Evolutionary conservation across 2,329 filamentous ascomycete genomes (phyloP).

Genomic region (Diaporthe australafricana): DNA sequence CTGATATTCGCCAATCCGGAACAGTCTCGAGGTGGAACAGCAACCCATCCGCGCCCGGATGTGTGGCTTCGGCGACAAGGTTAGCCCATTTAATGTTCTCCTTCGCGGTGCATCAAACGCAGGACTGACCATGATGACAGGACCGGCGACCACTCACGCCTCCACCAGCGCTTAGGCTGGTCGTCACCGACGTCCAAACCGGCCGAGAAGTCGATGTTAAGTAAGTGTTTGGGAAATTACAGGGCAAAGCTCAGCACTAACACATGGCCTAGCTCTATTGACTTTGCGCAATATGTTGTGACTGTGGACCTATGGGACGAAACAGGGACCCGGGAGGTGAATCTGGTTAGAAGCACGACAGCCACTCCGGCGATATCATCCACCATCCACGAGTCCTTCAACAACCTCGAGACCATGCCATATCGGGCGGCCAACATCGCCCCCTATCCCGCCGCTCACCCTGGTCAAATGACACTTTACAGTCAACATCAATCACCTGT

Average conservation of each 20-base stretch:
- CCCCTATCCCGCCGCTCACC: slow-evolving; percentile 33
- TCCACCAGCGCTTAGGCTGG: slow-evolving; percentile 87
- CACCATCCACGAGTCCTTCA: slow-evolving; percentile 82
- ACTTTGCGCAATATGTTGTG: slow-evolving; percentile 57
- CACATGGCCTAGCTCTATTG: slow-evolving; percentile 33
- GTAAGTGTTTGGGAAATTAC: slow-evolving; percentile 60
- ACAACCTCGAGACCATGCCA: slow-evolving; percentile 57
- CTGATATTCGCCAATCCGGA: background rate
- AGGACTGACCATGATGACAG: slow-evolving; percentile 55
- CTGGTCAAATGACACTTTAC: slow-evolving; percentile 35
- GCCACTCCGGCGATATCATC: slow-evolving; percentile 81
- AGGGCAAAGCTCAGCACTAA: slow-evolving; percentile 33
- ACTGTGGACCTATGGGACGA: slow-evolving; percentile 78
- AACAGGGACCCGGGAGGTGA: slow-evolving; percentile 72
- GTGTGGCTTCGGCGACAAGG: slow-evolving; percentile 99
- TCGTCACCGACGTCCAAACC: slow-evolving; percentile 80
- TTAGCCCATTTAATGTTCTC: slow-evolving; percentile 52
- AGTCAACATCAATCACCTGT: slow-evolving; percentile 42
- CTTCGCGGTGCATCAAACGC: slow-evolving; percentile 2
- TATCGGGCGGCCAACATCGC: slow-evolving; percentile 36
- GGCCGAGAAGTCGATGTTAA: slow-evolving; percentile 86
- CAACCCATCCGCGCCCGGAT: slow-evolving; percentile 94
- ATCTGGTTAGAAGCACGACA: slow-evolving; percentile 72
- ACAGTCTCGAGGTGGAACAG: slow-evolving; percentile 83
- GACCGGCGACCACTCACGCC: slow-evolving; percentile 96